Evolutionary conservation across 176 grass and related monocot species (phyloP), one percentile per base, ranked within the genome.

Genomic region (Raddia guianensis): DNA sequence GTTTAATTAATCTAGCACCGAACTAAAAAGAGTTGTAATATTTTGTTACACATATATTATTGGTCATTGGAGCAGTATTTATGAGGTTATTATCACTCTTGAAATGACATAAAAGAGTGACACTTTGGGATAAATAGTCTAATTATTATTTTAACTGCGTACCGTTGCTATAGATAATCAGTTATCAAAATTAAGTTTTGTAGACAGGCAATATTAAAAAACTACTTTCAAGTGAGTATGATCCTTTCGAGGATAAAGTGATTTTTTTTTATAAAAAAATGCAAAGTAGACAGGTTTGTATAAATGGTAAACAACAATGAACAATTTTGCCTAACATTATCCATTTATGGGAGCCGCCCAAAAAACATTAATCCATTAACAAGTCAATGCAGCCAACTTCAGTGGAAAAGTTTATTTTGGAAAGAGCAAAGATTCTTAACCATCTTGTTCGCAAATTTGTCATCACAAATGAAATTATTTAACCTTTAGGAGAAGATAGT

Each of bases 401-500:
- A 66, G 16, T 53, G 12, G 37, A 6, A 53, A n/a, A 66, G 3
- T 15, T 34, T 64, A 5, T 35, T 16, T 79, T 79, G 48, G 43
- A 35, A 3, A 54, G 16, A 42, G 14, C 46, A 48, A 34, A 63
- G 5, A 37, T 64, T 19, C 75, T 65, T n/a, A 16, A 49, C 11
- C 46, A 37, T 50, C 5, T 40, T 2, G 12, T 66, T 33, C n/a
- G 3, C 5, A 53, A 11, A 67, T 16, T 13, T 52, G 8, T 27
- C 12, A 27, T 44, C n/a, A 7, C 40, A 13, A 67, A 18, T 7
- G 7, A 10, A 6, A 13, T n/a, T 21, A 8, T 13, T 13, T 20
- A 54, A 37, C 15, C 47, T 13, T 65, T 65, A 78, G 47, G 32
- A 45, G 63, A 55, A 68, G 13, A 8, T 12, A 58, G 78, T 80